These are phyloP conservation scores for Ogataea pignaliae DNA, from an alignment of 805 yeast species.

Conservation along the genomic window DNA sequence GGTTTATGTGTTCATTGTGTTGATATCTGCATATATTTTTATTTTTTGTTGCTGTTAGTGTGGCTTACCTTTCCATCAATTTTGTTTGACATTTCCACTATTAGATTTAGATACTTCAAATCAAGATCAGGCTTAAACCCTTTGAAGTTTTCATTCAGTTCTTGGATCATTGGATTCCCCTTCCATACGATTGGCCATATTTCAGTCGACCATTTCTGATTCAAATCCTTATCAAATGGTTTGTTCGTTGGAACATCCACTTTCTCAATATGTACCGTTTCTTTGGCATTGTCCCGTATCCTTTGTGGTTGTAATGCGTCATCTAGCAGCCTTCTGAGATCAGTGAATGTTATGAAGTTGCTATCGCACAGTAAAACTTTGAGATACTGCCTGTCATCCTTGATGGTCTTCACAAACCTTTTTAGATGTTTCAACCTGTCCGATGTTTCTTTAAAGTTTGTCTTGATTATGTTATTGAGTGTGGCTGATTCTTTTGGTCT, in stretches of 20 bases:
- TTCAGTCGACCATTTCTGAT: slow-evolving; percentile 56
- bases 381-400: slow-evolving; percentile 4
- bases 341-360: slow-evolving; percentile 37
- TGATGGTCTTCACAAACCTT: slow-evolving; percentile 35
- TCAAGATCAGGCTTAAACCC: slow-evolving; percentile 43
- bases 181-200: slow-evolving; percentile 94
- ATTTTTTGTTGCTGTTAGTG: too few relatives aligned
- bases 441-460: slow-evolving; percentile 22
- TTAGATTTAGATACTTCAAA: slow-evolving; percentile 24
- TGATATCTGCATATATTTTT: not conserved
- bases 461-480: slow-evolving; percentile 22
- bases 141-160: slow-evolving; percentile 42
- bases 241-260: slow-evolving; percentile 50
- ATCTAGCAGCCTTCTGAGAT: slow-evolving; percentile 24
- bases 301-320: slow-evolving; percentile 1
- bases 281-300: slow-evolving; percentile 6
- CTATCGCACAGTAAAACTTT: slow-evolving; percentile 27
- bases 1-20: not conserved
- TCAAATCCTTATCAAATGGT: slow-evolving; percentile 70
- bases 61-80: not conserved
- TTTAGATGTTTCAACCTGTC: slow-evolving; percentile 43
- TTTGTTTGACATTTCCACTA: slow-evolving; percentile 27
- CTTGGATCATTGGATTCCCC: slow-evolving; percentile 80
- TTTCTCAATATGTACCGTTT: slow-evolving; percentile 8
- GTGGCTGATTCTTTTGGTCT: slow-evolving; percentile 31